Percentiles rank a stretch among this genome's conserved stretches.
These are phyloP conservation scores for Hymenoscyphus fraxineus DNA, from an alignment of 2,329 filamentous ascomycete species.

Conservation along the genomic window DNA sequence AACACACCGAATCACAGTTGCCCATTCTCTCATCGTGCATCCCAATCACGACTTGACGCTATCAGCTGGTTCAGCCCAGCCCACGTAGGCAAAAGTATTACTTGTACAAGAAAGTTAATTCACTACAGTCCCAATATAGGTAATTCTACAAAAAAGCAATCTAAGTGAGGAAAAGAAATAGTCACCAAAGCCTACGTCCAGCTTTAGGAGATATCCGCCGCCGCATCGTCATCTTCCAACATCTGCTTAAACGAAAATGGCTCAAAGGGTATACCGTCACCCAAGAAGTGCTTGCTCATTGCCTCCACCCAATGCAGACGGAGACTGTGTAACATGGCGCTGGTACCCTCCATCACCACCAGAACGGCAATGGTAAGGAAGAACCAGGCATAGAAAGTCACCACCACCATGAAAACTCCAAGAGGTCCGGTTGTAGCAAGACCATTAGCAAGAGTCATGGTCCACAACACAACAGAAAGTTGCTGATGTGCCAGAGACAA, in stretches of 20 bases:
- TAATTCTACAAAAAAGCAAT: slow-evolving; percentile 27
- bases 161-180: slow-evolving; percentile 10
- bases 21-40: neutral
- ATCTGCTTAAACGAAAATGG: slow-evolving; percentile 85
- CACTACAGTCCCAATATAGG: neutral
- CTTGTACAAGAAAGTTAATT: slow-evolving; percentile 1
- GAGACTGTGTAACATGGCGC: slow-evolving; percentile 89
- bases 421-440: slow-evolving; percentile 62
- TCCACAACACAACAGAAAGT: slow-evolving; percentile 92
- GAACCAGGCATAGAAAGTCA: slow-evolving; percentile 88
- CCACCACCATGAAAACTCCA: slow-evolving; percentile 76
- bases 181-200: neutral
- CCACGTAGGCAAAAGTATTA: neutral
- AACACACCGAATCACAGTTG: neutral
- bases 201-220: slow-evolving; percentile 46
- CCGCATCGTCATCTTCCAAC: slow-evolving; percentile 74
- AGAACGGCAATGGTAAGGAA: slow-evolving; percentile 74
- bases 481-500: slow-evolving; percentile 96
- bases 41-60: neutral
- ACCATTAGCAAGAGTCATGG: slow-evolving; percentile 83
- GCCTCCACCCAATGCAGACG: slow-evolving; percentile 95
- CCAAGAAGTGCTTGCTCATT: slow-evolving; percentile 96
- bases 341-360: slow-evolving; percentile 93
- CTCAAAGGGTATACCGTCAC: slow-evolving; percentile 79
- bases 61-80: neutral